A percentile compares a stretch with the other conserved stretches of the same genome.
Conservation (phyloP, 495 filamentous ascomycete species). For the Amorphotheca resinae region DNA sequence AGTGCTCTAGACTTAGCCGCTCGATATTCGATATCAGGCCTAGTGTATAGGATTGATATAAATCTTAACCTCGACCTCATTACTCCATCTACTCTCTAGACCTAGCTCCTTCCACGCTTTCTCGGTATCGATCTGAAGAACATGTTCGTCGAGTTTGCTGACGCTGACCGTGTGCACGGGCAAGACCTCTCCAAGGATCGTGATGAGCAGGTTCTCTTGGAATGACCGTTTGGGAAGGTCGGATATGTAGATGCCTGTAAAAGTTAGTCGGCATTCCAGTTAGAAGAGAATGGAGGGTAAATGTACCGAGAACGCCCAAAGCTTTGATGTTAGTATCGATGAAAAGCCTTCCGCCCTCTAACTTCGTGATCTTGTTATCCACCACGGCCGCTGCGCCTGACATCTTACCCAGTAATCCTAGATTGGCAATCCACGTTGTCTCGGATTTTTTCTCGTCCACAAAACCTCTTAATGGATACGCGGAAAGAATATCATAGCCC, state of each 20-base stretch:
- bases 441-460: slow-evolving; percentile 26
- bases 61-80: slow-evolving; percentile 67
- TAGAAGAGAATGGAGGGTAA: not conserved
- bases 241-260: slow-evolving; percentile 56
- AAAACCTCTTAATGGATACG: slow-evolving; percentile 51
- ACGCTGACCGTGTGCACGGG: slow-evolving; percentile 52
- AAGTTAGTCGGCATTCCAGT: not conserved
- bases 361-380: slow-evolving; percentile 38
- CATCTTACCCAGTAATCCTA: slow-evolving; percentile 83
- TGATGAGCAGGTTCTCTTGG: slow-evolving; percentile 58
- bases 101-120: slow-evolving; percentile 68
- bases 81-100: slow-evolving; percentile 64
- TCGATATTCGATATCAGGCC: not conserved
- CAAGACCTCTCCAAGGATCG: slow-evolving; percentile 56
- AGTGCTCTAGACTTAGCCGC: too few relatives aligned
- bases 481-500: slow-evolving; percentile 74
- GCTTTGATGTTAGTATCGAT: slow-evolving; percentile 64
- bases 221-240: slow-evolving; percentile 46
- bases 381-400: slow-evolving; percentile 72
- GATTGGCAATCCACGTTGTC: slow-evolving; percentile 41
- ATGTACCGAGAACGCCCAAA: slow-evolving; percentile 62
- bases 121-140: slow-evolving; percentile 68
- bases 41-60: slow-evolving; percentile 26
- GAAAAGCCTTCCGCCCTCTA: slow-evolving; percentile 46
- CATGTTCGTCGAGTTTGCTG: slow-evolving; percentile 37